These are phyloP conservation scores for Potentilla sterilis DNA, from an alignment of 306 rosid genomes.

Conservation along the genomic window DNA sequence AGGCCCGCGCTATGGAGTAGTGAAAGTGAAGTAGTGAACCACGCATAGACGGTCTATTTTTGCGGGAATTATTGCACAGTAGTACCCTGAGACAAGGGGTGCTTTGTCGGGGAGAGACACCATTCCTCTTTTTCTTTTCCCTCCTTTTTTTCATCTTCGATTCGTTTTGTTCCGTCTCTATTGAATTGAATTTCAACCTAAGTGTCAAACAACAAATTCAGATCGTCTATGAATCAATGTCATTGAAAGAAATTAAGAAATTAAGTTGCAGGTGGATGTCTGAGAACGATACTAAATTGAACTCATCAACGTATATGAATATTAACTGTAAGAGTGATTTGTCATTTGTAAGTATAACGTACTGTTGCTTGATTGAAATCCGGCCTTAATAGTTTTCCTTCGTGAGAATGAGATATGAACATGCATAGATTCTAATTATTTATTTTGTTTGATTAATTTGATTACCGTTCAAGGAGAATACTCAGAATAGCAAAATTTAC, in stretches of 20 bases:
- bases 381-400: not conserved
- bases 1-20: not conserved
- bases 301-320: not conserved
- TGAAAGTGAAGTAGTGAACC: not conserved
- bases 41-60: not conserved
- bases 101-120: constrained; percentile 6
- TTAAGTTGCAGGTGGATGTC: not conserved
- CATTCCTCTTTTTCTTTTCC: constrained; percentile 3
- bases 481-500: no score
- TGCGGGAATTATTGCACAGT: not conserved
- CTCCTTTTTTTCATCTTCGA: not conserved
- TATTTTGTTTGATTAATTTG: no score
- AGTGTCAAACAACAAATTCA: not conserved
- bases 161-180: not conserved
- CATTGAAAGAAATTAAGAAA: not conserved
- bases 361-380: no score
- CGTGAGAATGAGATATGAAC: not conserved
- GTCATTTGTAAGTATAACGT: no score
- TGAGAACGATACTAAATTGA: not conserved
- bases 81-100: not conserved
- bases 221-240: not conserved
- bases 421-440: no score
- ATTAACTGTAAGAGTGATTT: not conserved
- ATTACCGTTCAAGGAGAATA: no score
- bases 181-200: not conserved